A percentile compares a stretch with the other conserved stretches of the same genome.
These are phyloP conservation scores for Iris macrosiphon DNA, from an alignment of 106 monocot species.

Conservation along the genomic window DNA sequence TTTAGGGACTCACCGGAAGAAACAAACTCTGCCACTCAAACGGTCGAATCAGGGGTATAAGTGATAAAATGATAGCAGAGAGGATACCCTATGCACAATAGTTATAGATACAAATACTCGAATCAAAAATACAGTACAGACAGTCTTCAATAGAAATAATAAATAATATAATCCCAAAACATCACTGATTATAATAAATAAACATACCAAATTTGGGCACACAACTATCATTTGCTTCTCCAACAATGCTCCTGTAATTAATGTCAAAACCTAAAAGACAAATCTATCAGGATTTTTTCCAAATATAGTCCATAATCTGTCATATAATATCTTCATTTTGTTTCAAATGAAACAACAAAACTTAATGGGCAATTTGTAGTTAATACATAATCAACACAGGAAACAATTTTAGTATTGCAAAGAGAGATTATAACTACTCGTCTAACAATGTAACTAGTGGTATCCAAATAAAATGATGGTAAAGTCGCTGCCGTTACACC, in stretches of 20 bases:
- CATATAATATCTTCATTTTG: background rate
- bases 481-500: too few relatives aligned
- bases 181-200: background rate
- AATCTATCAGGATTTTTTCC: background rate
- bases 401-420: background rate
- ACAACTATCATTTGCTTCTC: constrained; percentile 85
- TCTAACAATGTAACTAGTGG: too few relatives aligned
- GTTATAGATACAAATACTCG: constrained; percentile 4
- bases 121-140: constrained; percentile 1
- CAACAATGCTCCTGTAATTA: constrained; percentile 74
- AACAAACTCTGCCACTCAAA: constrained; percentile 97
- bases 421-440: background rate
- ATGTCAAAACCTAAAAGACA: constrained; percentile 66
- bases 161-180: background rate
- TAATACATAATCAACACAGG: background rate
- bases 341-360: background rate
- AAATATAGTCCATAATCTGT: background rate
- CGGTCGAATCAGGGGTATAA: constrained; percentile 89
- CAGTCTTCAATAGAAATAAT: background rate
- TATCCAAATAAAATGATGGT: too few relatives aligned
- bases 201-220: constrained; percentile 82
- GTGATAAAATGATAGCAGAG: constrained; percentile 71
- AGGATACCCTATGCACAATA: constrained; percentile 62
- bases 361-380: background rate
- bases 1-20: constrained; percentile 69